Base-by-base conservation (phyloP, 2,329 filamentous ascomycete species). In the Colletotrichum sidae region DNA sequence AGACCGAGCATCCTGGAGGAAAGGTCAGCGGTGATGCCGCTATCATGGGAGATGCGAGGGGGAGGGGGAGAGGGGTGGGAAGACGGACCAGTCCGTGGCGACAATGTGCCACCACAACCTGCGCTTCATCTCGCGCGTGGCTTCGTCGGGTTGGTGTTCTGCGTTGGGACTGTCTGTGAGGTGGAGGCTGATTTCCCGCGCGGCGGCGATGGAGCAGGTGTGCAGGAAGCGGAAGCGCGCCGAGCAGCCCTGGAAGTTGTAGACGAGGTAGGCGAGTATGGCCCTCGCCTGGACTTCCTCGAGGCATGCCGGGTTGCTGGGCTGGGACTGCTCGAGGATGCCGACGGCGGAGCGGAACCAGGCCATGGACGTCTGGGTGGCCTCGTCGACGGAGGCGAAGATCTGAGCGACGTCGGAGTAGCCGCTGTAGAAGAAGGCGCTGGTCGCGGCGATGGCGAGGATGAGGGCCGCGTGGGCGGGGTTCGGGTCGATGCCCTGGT, bases 61-160 rank as follows among this genome's bases (percentile, higher is more conserved):
- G 47, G 3, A 12, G 15, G 47, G 3, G 9, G 6, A 33, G 6
- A 3, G n/a, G 10, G 3, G n/a, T 7, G 6, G n/a, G 4, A 6
- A 8, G n/a, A 50, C 72, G 68, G 64, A 79, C 80, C 78, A 81
- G 65, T 82, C 79, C 5, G 75, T 78, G 1, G 76, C 71, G 9
- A 74, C 74, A 6, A 83, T 70, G 66, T 81, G 79, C 80, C 80
- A 83, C 81, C 80, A 83, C 4, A 81, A 68, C 50, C 81, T 73
- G 15, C 80, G 72, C 45, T 77, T 80, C 42, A 79, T 73, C 58
- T 83, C 81, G 6, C 68, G 70, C 39, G 72, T 73, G 3, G 67
- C 66, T 17, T 65, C 60, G 15, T 71, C 73, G 8, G 74, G 69
- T 15, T 63, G 41, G 3, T 70, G 70, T 1, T 68, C 68, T 7